Evolutionary conservation across 768 basidiomycete species (phyloP).

Genomic region (Piloderma croceum): DNA sequence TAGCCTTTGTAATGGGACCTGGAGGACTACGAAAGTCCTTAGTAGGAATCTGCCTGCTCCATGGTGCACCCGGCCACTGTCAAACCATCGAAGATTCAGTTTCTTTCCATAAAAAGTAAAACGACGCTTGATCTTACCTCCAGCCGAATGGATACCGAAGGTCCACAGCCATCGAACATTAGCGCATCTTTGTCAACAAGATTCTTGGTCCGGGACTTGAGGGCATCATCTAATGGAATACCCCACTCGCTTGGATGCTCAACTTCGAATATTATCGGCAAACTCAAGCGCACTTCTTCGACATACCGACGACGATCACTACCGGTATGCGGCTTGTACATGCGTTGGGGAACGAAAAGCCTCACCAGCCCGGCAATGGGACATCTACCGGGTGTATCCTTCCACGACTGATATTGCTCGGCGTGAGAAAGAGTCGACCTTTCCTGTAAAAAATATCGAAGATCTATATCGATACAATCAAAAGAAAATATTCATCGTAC

Average conservation of each 20-base stretch:
- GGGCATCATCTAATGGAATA: conserved; percentile 56
- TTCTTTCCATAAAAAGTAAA: conserved; percentile 2
- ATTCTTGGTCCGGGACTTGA: conserved; percentile 52
- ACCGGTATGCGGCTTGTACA: conserved; percentile 73
- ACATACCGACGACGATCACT: conserved; percentile 76
- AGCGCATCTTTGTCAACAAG: conserved; percentile 54
- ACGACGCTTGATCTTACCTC: conserved; percentile 53
- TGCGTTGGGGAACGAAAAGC: conserved; percentile 61
- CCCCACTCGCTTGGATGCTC: conserved; percentile 52
- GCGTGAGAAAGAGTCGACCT: no score
- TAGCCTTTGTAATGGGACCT: conserved; percentile 68
- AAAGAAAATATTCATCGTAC: no score
- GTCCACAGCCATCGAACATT: conserved; percentile 69
- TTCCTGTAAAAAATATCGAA: no score
- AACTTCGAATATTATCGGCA: conserved; percentile 58
- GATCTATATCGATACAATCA: no score
- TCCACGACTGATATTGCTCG: no score
- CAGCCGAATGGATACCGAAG: conserved; percentile 73
- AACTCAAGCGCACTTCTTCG: conserved; percentile 57
- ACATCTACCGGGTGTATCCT: no score
- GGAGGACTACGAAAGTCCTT: conserved; percentile 77
- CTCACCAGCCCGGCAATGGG: no score
- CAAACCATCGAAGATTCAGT: conserved; percentile 6
- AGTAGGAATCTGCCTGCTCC: conserved; percentile 80
- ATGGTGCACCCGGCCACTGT: conserved; percentile 74